Conservation (phyloP, 441 rosid genomes). For the Pelargonium cotyledonis region DNA sequence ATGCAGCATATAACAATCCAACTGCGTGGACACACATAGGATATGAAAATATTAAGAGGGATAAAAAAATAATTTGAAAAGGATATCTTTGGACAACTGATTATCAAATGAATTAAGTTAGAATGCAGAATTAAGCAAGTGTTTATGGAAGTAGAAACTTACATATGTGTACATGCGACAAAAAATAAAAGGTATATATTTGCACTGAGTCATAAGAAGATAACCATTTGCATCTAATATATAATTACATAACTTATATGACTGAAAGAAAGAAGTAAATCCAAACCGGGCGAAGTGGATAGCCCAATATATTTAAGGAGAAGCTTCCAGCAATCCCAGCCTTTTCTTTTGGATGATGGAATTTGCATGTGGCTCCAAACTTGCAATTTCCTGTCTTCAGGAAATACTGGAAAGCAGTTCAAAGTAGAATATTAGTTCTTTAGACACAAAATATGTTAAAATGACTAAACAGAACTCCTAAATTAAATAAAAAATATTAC, state of each 20-base stretch:
- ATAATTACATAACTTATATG: neutral
- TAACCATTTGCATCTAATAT: conserved; percentile 5
- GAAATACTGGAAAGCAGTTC: conserved; percentile 52
- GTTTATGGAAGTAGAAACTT: neutral
- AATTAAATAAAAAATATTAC: neutral
- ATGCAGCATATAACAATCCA: neutral
- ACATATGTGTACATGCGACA: neutral
- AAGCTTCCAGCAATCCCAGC: conserved; percentile 93
- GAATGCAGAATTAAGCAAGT: neutral
- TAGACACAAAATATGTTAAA: neutral
- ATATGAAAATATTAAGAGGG: neutral
- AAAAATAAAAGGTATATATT: neutral
- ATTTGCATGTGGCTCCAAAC: conserved; percentile 99
- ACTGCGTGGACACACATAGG: neutral
- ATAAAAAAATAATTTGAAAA: neutral
- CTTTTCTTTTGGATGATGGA: conserved; percentile 96
- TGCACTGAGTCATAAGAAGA: neutral
- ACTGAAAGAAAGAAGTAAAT: conserved; percentile 16
- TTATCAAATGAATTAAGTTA: neutral
- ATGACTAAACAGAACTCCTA: neutral
- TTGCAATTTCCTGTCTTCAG: conserved; percentile 99
- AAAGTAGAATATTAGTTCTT: conserved; percentile 22
- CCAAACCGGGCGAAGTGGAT: conserved; percentile 85
- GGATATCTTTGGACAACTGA: neutral
- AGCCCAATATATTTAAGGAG: conserved; percentile 83